Evolutionary conservation across 2,329 filamentous ascomycete species (phyloP).

Genomic region (Trichoderma semiorbis): DNA sequence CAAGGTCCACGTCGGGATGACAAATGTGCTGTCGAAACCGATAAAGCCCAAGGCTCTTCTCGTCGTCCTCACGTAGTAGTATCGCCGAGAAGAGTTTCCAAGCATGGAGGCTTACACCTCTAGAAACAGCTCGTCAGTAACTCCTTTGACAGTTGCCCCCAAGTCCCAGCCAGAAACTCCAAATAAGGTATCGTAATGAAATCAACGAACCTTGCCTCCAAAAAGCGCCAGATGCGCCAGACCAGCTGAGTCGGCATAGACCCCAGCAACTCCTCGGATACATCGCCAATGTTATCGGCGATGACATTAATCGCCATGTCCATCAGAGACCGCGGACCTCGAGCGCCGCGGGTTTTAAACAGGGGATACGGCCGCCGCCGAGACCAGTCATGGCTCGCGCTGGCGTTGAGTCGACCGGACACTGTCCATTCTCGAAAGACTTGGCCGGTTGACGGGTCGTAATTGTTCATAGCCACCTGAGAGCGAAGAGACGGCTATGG

Average conservation of each 20-base stretch:
- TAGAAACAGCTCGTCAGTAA: slow-evolving; percentile 19
- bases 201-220: slow-evolving; percentile 37
- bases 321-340: slow-evolving; percentile 36
- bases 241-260: slow-evolving; percentile 34
- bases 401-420: slow-evolving; percentile 26
- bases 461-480: slow-evolving; percentile 34
- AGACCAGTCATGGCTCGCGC: slow-evolving; percentile 35
- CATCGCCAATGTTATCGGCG: slow-evolving; percentile 35
- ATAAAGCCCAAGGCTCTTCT: slow-evolving; percentile 37
- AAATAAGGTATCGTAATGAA: background rate
- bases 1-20: slow-evolving; percentile 33
- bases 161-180: background rate
- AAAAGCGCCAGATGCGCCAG: slow-evolving; percentile 39
- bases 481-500: background rate
- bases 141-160: background rate
- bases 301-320: slow-evolving; percentile 39
- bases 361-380: slow-evolving; percentile 30
- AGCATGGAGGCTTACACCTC: slow-evolving; percentile 38
- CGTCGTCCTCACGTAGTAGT: slow-evolving; percentile 32
- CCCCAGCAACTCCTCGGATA: slow-evolving; percentile 34
- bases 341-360: slow-evolving; percentile 27
- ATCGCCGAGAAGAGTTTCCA: slow-evolving; percentile 40
- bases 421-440: slow-evolving; percentile 38
- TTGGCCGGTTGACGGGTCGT: slow-evolving; percentile 34
- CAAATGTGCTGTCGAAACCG: slow-evolving; percentile 40